Percentiles rank a stretch among this genome's conserved stretches.
Evolutionary conservation across 108 stramenopile species (phyloP).

Genomic region (Fragilaria crotonensis): DNA sequence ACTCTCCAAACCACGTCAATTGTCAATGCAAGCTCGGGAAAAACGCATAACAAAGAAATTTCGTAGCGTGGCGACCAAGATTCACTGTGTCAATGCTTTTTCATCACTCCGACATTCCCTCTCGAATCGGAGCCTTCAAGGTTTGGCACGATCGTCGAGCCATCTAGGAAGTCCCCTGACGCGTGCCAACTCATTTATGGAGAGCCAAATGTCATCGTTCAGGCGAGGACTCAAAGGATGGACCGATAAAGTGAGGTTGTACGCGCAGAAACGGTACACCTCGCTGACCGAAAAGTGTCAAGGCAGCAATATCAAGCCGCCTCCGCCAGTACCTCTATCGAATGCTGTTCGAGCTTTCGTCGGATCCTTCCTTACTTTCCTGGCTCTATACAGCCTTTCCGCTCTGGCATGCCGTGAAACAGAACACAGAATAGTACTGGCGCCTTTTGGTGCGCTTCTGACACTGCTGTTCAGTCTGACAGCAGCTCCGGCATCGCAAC

Average conservation of each 20-base stretch:
- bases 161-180: background rate
- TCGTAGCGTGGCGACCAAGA: constrained; percentile 11
- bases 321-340: constrained; percentile 20
- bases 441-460: constrained; percentile 46
- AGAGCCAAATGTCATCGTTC: background rate
- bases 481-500: constrained; percentile 55
- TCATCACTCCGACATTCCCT: constrained; percentile 2
- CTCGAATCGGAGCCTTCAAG: constrained; percentile 4
- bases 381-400: constrained; percentile 9
- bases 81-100: constrained; percentile 4
- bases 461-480: constrained; percentile 48
- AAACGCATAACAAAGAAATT: constrained; percentile 6
- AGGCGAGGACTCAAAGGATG: constrained; percentile 1
- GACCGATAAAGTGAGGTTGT: background rate
- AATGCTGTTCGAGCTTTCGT: constrained; percentile 26
- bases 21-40: constrained; percentile 4
- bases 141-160: background rate
- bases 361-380: constrained; percentile 22
- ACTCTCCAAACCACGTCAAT: constrained; percentile 7
- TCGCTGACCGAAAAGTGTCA: constrained; percentile 3
- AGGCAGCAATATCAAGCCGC: constrained; percentile 18
- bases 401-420: background rate
- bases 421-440: constrained; percentile 1
- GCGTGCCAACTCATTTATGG: background rate
- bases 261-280: background rate